Evolutionary conservation across 208 protist genomes (phyloP).

Genomic region (Acanthamoeba triangularis): DNA sequence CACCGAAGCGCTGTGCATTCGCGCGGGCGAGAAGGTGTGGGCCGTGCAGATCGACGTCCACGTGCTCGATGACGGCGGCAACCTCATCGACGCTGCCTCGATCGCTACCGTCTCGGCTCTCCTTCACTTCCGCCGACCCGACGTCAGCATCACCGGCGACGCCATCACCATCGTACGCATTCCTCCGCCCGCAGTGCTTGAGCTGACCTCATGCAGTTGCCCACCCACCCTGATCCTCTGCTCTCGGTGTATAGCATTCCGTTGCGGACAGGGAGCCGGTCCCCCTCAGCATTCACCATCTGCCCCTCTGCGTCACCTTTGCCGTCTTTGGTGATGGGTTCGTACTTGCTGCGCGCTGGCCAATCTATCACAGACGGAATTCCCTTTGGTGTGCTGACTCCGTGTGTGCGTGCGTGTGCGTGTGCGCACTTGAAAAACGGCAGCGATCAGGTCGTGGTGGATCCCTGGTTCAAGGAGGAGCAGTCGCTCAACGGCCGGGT

Average conservation of each 20-base stretch:
- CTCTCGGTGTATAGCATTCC: conserved; percentile 88
- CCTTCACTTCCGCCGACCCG: conserved; percentile 96
- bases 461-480: conserved; percentile 90
- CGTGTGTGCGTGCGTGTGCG: neutral
- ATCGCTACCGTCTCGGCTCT: conserved; percentile 95
- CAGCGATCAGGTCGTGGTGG: conserved; percentile 83
- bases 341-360: neutral
- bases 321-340: conserved; percentile 86
- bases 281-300: conserved; percentile 96
- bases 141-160: conserved; percentile 95
- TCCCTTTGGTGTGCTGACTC: neutral
- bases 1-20: conserved; percentile 97
- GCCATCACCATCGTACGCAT: conserved; percentile 82
- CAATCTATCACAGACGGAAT: too few species aligned
- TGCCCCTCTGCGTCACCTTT: conserved; percentile 93
- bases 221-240: neutral
- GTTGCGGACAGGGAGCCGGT: conserved; percentile 96
- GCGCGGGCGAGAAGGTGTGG: conserved; percentile 95
- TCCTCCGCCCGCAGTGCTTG: neutral
- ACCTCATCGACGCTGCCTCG: conserved; percentile 93
- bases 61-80: conserved; percentile 97
- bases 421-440: too few species aligned
- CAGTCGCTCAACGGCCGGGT: conserved; percentile 84
- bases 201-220: too few species aligned
- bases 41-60: conserved; percentile 93